Evolutionary conservation across 1,139 yeast genomes (phyloP).

Genomic region (Suhomyces chickasaworum): DNA sequence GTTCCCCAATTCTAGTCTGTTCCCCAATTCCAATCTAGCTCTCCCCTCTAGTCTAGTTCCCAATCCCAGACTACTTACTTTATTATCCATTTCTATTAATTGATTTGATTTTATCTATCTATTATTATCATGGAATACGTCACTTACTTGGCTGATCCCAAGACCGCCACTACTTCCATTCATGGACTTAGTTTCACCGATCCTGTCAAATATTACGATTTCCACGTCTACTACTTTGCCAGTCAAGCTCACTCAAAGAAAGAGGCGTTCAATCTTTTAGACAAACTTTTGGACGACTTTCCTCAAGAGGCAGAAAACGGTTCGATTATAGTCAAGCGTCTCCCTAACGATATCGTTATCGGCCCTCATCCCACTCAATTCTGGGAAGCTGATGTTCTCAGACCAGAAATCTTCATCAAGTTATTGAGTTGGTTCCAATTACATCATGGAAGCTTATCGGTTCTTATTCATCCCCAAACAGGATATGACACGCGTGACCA

Average conservation of each 20-base stretch:
- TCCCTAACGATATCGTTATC: constrained; percentile 29
- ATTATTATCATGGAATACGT: constrained; percentile 30
- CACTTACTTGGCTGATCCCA: constrained; percentile 26
- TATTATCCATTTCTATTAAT: too few species aligned
- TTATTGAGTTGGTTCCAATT: constrained; percentile 36
- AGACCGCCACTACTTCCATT: constrained; percentile 25
- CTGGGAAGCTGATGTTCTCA: constrained; percentile 38
- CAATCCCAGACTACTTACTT: too few species aligned
- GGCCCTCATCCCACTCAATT: constrained; percentile 38
- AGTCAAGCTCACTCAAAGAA: constrained; percentile 21
- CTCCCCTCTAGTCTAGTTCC: too few species aligned
- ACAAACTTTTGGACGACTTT: constrained; percentile 29
- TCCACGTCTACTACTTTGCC: constrained; percentile 36
- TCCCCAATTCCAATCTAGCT: too few species aligned
- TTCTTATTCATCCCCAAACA: constrained; percentile 37
- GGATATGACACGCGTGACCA: constrained; percentile 34
- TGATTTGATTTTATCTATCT: too few species aligned
- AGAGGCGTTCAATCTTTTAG: constrained; percentile 28
- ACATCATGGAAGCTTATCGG: constrained; percentile 32
- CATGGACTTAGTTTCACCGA: constrained; percentile 24
- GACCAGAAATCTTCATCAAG: constrained; percentile 33
- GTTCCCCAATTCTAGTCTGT: too few species aligned
- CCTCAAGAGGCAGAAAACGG: constrained; percentile 29
- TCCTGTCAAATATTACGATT: constrained; percentile 38
- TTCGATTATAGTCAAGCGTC: constrained; percentile 32